Conservation (phyloP, 768 basidiomycete genomes). For the Suillus fuscotomentosus region DNA sequence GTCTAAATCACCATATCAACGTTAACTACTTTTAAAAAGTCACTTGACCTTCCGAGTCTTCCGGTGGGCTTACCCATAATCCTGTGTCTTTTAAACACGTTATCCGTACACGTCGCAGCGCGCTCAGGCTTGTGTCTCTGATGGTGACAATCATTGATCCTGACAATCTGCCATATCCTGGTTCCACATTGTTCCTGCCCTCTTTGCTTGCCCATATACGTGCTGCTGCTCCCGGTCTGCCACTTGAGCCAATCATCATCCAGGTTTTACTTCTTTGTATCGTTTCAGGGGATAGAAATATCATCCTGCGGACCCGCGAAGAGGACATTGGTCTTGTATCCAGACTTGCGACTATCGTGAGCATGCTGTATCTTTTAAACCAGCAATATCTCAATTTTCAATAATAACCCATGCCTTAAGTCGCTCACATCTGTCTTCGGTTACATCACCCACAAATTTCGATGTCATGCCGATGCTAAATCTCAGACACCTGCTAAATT, state of each 20-base stretch:
- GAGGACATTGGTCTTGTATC: conserved; percentile 63
- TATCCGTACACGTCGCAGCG: not conserved
- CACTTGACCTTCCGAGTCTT: not conserved
- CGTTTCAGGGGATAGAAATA: conserved; percentile 57
- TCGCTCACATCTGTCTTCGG: conserved; percentile 61
- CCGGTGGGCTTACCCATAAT: not conserved
- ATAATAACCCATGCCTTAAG: conserved; percentile 33
- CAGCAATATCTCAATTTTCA: not conserved
- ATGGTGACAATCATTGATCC: conserved; percentile 23
- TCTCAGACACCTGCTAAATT: conserved; percentile 25
- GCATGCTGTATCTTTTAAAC: conserved; percentile 4
- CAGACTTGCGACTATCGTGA: conserved; percentile 57
- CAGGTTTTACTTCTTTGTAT: conserved; percentile 68
- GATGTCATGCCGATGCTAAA: conserved; percentile 34
- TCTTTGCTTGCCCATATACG: conserved; percentile 47
- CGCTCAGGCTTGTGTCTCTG: not conserved
- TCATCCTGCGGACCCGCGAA: conserved; percentile 63
- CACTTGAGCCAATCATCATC: conserved; percentile 60
- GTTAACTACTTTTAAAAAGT: not conserved
- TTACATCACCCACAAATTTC: conserved; percentile 54
- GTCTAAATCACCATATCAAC: conserved; percentile 3
- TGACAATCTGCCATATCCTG: conserved; percentile 34
- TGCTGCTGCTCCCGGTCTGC: conserved; percentile 43
- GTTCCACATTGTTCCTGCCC: conserved; percentile 49
- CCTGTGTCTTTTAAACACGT: not conserved